Conservation (phyloP, 1,139 yeast genomes). For the Yamadazyma kanchanaburiensis region DNA sequence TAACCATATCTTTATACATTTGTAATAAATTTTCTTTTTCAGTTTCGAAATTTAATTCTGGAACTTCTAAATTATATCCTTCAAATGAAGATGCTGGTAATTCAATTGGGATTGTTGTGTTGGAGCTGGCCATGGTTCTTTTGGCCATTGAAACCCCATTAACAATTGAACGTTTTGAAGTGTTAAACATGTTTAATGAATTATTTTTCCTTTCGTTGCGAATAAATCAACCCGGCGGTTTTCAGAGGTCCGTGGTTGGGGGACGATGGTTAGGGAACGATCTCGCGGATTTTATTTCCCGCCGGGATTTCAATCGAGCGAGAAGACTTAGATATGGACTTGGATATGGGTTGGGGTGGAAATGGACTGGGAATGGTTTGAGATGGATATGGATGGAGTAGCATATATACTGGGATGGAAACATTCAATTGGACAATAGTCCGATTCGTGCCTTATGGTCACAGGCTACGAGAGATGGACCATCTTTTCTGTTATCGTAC, state of each 20-base stretch:
- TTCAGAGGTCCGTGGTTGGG: too few species aligned
- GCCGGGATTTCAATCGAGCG: too few species aligned
- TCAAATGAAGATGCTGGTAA: conserved; percentile 78
- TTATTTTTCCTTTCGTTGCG: neutral
- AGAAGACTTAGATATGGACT: too few species aligned
- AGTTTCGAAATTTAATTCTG: conserved; percentile 69
- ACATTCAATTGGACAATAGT: too few species aligned
- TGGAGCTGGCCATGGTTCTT: conserved; percentile 34
- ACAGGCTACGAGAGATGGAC: too few species aligned
- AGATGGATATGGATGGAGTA: too few species aligned
- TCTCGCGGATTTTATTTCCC: conserved; percentile 6
- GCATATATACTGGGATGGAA: too few species aligned
- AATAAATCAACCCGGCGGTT: neutral
- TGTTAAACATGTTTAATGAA: conserved; percentile 5
- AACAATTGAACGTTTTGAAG: conserved; percentile 9
- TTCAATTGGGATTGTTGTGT: conserved; percentile 44
- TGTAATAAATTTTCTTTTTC: conserved; percentile 76
- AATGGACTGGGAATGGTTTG: too few species aligned
- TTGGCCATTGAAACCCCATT: conserved; percentile 8
- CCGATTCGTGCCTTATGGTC: too few species aligned
- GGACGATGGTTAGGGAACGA: neutral
- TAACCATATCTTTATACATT: conserved; percentile 95
- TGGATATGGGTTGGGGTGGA: too few species aligned
- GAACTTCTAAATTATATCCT: conserved; percentile 76
- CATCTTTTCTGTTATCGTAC: too few species aligned